Conservation (phyloP, 768 basidiomycete species). For the Panaeolus cyanescens region DNA sequence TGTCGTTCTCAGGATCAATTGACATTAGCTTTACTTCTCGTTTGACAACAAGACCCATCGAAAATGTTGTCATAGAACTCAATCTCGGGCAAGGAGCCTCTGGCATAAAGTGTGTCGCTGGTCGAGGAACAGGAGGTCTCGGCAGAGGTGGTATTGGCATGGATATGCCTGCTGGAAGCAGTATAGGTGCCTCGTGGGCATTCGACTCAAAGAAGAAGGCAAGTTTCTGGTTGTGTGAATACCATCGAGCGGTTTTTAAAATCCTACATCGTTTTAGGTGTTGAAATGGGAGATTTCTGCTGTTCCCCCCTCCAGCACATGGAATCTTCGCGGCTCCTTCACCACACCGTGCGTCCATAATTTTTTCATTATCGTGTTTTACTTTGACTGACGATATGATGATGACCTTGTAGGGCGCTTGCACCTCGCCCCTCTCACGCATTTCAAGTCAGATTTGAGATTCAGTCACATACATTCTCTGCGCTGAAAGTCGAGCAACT, state of each 20-base stretch:
- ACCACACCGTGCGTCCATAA: conserved; percentile 51
- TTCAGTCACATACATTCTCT: conserved; percentile 75
- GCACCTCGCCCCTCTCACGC: conserved; percentile 73
- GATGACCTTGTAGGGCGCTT: conserved; percentile 28
- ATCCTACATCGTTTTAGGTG: conserved; percentile 44
- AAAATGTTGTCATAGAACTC: conserved; percentile 71
- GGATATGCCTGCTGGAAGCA: conserved; percentile 30
- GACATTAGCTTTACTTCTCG: conserved; percentile 66
- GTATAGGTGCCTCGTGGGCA: conserved; percentile 67
- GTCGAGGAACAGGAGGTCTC: conserved; percentile 54
- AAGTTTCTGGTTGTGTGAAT: conserved; percentile 1
- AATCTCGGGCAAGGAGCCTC: conserved; percentile 75
- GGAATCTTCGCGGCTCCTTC: conserved; percentile 80
- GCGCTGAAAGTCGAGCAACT: conserved; percentile 85
- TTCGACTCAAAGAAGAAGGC: conserved; percentile 76
- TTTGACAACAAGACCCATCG: conserved; percentile 62
- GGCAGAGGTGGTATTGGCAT: conserved; percentile 32
- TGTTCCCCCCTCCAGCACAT: conserved; percentile 65
- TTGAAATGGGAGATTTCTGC: conserved; percentile 80
- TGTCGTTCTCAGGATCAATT: conserved; percentile 48
- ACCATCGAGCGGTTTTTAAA: not conserved
- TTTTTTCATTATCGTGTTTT: not conserved
- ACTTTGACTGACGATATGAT: conserved; percentile 7
- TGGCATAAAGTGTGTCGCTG: conserved; percentile 70
- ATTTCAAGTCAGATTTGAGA: conserved; percentile 70